phyloP scores from a whole-genome alignment of 805 yeast genomes.

The Lipomyces japonicus region DNA sequence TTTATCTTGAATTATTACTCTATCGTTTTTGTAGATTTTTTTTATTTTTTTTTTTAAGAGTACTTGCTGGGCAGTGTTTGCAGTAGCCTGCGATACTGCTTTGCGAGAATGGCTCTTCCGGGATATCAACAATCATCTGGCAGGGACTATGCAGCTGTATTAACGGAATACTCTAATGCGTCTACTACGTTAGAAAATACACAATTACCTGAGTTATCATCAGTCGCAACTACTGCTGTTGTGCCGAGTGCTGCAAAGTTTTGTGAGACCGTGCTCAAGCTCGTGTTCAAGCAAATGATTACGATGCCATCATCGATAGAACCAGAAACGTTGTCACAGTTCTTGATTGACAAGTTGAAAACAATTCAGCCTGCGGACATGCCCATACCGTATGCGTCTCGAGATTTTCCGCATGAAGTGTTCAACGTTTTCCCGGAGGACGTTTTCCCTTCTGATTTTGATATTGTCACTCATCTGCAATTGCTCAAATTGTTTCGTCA shows the following conservation, averaged over 20 bases:
- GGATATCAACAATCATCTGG: no score
- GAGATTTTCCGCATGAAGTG: slow-evolving; percentile 2
- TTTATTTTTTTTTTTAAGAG: no score
- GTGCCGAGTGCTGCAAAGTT: not conserved
- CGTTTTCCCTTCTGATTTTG: slow-evolving; percentile 8
- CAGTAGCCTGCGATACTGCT: no score
- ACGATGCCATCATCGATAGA: not conserved
- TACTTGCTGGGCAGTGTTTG: no score
- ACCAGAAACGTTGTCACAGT: not conserved
- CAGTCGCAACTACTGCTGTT: no score
- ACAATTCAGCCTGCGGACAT: not conserved
- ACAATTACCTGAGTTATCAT: no score
- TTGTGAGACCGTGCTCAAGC: not conserved
- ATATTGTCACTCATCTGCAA: slow-evolving; percentile 11
- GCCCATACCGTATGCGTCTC: slow-evolving; percentile 12
- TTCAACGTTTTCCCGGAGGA: slow-evolving; percentile 6
- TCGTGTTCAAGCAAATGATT: not conserved
- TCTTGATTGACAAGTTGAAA: not conserved
- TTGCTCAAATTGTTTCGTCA: slow-evolving; percentile 2
- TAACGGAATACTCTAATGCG: no score
- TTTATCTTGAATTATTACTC: no score
- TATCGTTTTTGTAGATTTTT: no score
- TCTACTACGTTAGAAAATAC: no score
- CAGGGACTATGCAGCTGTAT: no score
- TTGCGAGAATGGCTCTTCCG: no score